These are phyloP conservation scores for Raffaelea ambrosiae DNA, from an alignment of 2,329 filamentous ascomycete genomes.

Conservation along the genomic window DNA sequence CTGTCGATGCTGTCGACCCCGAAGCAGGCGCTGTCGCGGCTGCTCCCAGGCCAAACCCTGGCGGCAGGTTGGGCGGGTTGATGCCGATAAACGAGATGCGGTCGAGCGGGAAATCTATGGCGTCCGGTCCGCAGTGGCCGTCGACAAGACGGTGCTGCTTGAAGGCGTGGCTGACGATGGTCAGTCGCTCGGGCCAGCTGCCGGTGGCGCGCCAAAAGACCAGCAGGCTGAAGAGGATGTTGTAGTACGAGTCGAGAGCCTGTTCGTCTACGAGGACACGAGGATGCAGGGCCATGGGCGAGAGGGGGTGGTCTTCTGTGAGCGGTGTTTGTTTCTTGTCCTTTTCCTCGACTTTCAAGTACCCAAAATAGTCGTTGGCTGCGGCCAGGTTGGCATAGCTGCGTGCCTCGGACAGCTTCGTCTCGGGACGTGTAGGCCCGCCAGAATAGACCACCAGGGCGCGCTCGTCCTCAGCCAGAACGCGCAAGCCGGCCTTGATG, in stretches of 20 bases:
- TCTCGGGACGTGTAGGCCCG: slow-evolving; percentile 53
- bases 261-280: slow-evolving; percentile 55
- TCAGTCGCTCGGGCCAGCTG: slow-evolving; percentile 49
- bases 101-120: slow-evolving; percentile 43
- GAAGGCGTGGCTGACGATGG: slow-evolving; percentile 61
- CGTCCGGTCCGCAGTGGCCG: slow-evolving; percentile 46
- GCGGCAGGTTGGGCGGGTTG: slow-evolving; percentile 42
- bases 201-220: slow-evolving; percentile 43
- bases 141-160: slow-evolving; percentile 56
- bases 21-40: background rate
- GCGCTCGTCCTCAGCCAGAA: slow-evolving; percentile 35
- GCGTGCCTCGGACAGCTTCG: slow-evolving; percentile 48
- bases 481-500: slow-evolving; percentile 53
- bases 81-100: slow-evolving; percentile 50
- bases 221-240: slow-evolving; percentile 66
- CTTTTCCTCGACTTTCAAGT: slow-evolving; percentile 17
- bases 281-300: slow-evolving; percentile 12
- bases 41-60: slow-evolving; percentile 24
- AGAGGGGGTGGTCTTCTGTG: slow-evolving; percentile 16
- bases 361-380: slow-evolving; percentile 36
- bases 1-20: background rate
- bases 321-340: background rate
- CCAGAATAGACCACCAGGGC: slow-evolving; percentile 65
- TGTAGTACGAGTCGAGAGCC: slow-evolving; percentile 80
- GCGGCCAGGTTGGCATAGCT: slow-evolving; percentile 51